These are phyloP conservation scores for Colletotrichum melonis DNA, from an alignment of 2,329 filamentous ascomycete genomes.

Conservation along the genomic window DNA sequence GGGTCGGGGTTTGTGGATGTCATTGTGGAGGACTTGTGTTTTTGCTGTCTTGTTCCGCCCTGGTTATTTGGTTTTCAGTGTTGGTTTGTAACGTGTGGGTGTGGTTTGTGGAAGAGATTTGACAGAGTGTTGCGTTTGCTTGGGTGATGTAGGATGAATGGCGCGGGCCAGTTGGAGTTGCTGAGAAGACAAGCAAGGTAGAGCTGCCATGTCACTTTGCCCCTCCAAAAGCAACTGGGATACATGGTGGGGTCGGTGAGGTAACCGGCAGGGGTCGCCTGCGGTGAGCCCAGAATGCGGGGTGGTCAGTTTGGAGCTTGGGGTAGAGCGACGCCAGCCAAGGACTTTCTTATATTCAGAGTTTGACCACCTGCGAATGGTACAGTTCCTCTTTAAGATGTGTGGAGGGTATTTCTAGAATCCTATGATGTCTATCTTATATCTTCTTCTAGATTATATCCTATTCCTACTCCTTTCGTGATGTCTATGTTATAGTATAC, in stretches of 20 bases:
- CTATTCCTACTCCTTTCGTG: neutral
- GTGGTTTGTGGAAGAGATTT: neutral
- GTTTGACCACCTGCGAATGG: neutral
- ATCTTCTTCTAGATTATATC: neutral
- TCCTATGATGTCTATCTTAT: neutral
- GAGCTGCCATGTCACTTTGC: conserved; percentile 19
- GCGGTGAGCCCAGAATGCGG: conserved; percentile 18
- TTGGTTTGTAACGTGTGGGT: neutral
- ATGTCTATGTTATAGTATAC: neutral
- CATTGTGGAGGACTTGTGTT: conserved; percentile 14
- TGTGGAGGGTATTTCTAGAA: neutral
- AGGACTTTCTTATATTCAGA: neutral
- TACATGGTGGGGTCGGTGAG: conserved; percentile 29
- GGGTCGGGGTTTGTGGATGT: conserved; percentile 54
- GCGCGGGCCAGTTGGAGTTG: neutral
- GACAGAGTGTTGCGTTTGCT: neutral
- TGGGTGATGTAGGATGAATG: neutral
- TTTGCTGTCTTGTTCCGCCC: neutral
- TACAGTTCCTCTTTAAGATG: neutral
- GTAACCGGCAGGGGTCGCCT: conserved; percentile 9
- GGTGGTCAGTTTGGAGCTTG: conserved; percentile 21
- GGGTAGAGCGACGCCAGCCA: conserved; percentile 3
- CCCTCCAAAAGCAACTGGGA: conserved; percentile 13
- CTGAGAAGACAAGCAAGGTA: neutral
- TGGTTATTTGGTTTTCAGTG: neutral